Conservation (phyloP, 768 basidiomycete genomes). For the Amylocystis lapponica region DNA sequence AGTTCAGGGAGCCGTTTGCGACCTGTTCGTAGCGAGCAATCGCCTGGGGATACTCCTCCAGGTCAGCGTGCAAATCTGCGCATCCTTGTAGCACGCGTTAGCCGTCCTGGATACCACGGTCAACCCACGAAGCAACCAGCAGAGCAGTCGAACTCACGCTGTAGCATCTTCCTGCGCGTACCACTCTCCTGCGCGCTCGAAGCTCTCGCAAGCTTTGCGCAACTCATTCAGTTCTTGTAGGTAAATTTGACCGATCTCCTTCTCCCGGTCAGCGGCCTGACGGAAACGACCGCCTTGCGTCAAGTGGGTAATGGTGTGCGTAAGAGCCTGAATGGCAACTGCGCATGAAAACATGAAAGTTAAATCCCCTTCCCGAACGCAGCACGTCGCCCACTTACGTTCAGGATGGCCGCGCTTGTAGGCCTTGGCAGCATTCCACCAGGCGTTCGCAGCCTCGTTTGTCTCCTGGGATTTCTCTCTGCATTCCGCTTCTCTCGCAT, state of each 20-base stretch:
- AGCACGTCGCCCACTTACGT: conserved; percentile 42
- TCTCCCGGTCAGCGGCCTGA: conserved; percentile 97
- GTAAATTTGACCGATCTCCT: conserved; percentile 93
- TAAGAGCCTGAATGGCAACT: conserved; percentile 89
- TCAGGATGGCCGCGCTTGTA: conserved; percentile 88
- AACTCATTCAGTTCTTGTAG: conserved; percentile 79
- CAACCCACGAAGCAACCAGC: not conserved
- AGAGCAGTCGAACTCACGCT: conserved; percentile 57
- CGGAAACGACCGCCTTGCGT: conserved; percentile 86
- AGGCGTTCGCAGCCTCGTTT: conserved; percentile 96
- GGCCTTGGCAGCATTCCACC: conserved; percentile 96
- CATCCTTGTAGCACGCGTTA: conserved; percentile 93
- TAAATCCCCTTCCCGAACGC: not conserved
- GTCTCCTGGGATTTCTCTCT: conserved; percentile 80
- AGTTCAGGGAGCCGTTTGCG: conserved; percentile 73
- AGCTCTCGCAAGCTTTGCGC: conserved; percentile 85
- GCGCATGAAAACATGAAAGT: not conserved
- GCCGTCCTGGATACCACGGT: conserved; percentile 64
- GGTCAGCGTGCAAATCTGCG: conserved; percentile 91
- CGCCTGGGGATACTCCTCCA: conserved; percentile 81
- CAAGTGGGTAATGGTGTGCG: conserved; percentile 78
- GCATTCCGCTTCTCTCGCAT: conserved; percentile 92
- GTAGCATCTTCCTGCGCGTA: conserved; percentile 96
- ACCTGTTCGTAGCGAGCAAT: conserved; percentile 89
- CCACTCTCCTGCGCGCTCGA: conserved; percentile 90